A percentile compares a stretch with the other conserved stretches of the same genome.
Conservation (phyloP, 2,329 filamentous ascomycete species). For the Knoxdaviesia capensis region DNA sequence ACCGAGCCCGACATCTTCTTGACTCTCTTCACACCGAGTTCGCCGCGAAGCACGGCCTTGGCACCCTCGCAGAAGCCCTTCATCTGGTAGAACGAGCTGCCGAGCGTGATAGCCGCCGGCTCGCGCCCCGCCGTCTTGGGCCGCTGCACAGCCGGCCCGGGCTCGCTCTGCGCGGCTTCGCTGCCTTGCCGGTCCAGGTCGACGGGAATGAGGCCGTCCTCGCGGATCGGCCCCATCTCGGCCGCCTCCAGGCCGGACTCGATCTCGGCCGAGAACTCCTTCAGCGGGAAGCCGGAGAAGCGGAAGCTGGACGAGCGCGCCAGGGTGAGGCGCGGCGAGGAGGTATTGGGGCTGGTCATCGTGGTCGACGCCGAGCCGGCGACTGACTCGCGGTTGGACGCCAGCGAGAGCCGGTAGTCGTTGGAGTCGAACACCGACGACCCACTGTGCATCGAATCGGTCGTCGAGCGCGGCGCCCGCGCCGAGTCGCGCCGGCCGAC, state of each 20-base stretch:
- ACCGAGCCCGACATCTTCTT: constrained; percentile 21
- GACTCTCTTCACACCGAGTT: constrained; percentile 26
- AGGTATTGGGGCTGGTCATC: no score
- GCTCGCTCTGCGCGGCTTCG: neutral
- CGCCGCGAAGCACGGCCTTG: constrained; percentile 25
- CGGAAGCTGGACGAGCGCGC: no score
- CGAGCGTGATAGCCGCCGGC: constrained; percentile 2
- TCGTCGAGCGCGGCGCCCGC: no score
- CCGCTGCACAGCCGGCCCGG: neutral
- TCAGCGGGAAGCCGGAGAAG: no score
- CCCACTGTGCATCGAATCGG: no score
- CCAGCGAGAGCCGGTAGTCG: no score
- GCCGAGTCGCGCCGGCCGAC: no score
- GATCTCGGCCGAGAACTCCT: no score
- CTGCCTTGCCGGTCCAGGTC: constrained; percentile 9
- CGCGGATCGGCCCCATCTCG: constrained; percentile 3
- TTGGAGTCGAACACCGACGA: no score
- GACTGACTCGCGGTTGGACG: no score
- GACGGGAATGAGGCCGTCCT: constrained; percentile 17
- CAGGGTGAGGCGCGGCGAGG: no score
- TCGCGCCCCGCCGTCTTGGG: neutral
- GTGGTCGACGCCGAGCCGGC: no score
- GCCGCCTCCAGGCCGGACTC: constrained; percentile 1
- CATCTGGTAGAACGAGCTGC: constrained; percentile 29
- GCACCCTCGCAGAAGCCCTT: constrained; percentile 37